Percentiles rank a stretch among this genome's conserved stretches.
phyloP scores from a whole-genome alignment of 2,329 filamentous ascomycete genomes.

The Penicillium fuscoglaucum region DNA sequence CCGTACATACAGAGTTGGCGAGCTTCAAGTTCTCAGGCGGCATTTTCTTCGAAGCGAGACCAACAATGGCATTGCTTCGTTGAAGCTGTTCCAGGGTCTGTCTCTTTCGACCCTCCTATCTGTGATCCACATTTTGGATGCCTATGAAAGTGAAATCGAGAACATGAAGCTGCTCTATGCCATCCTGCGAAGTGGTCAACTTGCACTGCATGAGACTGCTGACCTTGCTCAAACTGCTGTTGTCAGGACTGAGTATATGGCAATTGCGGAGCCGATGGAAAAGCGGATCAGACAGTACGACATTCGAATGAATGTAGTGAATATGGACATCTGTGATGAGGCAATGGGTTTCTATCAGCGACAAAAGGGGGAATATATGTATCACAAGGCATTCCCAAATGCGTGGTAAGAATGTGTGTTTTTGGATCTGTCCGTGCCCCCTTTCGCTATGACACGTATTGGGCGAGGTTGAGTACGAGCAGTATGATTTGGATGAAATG shows the following conservation, averaged over 20 bases:
- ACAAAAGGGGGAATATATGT: conserved; percentile 7
- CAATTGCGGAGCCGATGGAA: conserved; percentile 16
- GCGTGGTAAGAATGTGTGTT: background rate
- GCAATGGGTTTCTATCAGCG: conserved; percentile 7
- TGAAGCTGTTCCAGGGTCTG: conserved; percentile 23
- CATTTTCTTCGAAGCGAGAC: conserved; percentile 8
- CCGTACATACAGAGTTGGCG: background rate
- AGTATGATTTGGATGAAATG: background rate
- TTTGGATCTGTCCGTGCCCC: background rate
- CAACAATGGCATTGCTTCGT: conserved; percentile 16
- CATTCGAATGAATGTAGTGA: conserved; percentile 18
- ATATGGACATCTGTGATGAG: conserved; percentile 17
- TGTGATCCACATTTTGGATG: conserved; percentile 19
- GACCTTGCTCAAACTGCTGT: conserved; percentile 3
- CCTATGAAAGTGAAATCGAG: conserved; percentile 24
- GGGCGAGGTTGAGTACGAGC: background rate
- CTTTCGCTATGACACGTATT: background rate
- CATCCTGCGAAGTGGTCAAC: conserved; percentile 18
- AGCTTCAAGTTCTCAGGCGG: conserved; percentile 14
- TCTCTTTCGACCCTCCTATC: conserved; percentile 19
- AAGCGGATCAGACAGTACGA: conserved; percentile 19
- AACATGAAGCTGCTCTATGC: conserved; percentile 16
- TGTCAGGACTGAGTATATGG: conserved; percentile 14
- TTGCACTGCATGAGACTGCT: conserved; percentile 10
- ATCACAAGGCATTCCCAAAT: conserved; percentile 12